Evolutionary conservation across 1,284 basidiomycete species (phyloP).

Genomic region (Apiotrichum sp.): DNA sequence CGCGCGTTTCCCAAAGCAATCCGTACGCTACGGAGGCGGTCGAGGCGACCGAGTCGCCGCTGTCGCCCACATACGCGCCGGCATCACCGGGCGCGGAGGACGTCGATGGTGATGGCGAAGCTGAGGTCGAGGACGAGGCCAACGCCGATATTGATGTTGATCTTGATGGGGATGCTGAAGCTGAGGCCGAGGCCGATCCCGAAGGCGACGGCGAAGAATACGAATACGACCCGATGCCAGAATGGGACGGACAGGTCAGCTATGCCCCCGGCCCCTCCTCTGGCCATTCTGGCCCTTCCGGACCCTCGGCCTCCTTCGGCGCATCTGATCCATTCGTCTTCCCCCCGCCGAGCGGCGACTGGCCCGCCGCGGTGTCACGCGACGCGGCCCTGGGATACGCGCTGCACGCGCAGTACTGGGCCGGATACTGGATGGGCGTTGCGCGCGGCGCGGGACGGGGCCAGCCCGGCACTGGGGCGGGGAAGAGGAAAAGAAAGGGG

Average conservation of each 20-base stretch:
- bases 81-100: not conserved
- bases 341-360: conserved; percentile 13
- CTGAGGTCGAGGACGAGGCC: not conserved
- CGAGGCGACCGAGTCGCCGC: conserved; percentile 6
- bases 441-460: conserved; percentile 16
- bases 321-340: conserved; percentile 3
- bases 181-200: not conserved
- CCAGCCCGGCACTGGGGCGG: not conserved
- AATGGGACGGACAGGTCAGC: not conserved
- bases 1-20: too few relatives aligned
- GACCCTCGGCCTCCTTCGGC: too few relatives aligned
- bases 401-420: conserved; percentile 44
- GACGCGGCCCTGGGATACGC: conserved; percentile 38
- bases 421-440: conserved; percentile 46
- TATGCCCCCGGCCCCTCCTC: not conserved
- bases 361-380: conserved; percentile 11
- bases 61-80: conserved; percentile 7
- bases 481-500: too few relatives aligned
- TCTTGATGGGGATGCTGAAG: not conserved
- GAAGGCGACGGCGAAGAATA: not conserved
- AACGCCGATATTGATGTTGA: not conserved
- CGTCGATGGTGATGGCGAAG: not conserved
- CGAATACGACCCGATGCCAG: not conserved
- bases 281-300: too few relatives aligned
- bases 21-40: not conserved